These are phyloP conservation scores for Pythium insidiosum DNA, from an alignment of 352 stramenopile species.

Conservation along the genomic window DNA sequence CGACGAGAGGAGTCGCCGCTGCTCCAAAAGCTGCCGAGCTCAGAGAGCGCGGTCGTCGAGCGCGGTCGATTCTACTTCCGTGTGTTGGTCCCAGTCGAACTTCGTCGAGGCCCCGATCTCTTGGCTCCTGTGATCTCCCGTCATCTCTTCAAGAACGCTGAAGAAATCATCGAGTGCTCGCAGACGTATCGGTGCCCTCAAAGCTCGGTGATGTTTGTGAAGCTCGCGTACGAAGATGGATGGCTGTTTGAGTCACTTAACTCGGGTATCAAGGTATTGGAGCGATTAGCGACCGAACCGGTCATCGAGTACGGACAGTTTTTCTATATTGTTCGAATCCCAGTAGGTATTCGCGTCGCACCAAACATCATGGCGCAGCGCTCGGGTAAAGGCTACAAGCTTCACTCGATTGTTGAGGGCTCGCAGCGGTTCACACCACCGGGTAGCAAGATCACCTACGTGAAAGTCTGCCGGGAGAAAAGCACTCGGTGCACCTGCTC, in stretches of 20 bases:
- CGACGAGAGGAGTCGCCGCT: background rate
- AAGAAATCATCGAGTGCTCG: slow-evolving; percentile 76
- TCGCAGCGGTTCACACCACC: slow-evolving; percentile 77
- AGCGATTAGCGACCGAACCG: slow-evolving; percentile 50
- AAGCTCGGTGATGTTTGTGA: slow-evolving; percentile 68
- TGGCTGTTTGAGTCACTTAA: slow-evolving; percentile 80
- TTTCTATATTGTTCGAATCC: slow-evolving; percentile 80
- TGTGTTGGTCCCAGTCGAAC: slow-evolving; percentile 70
- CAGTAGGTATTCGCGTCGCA: slow-evolving; percentile 70
- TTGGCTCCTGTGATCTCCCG: slow-evolving; percentile 57
- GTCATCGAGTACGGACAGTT: slow-evolving; percentile 69
- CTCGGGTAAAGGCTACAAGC: slow-evolving; percentile 68
- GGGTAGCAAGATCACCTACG: slow-evolving; percentile 78
- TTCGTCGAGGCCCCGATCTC: slow-evolving; percentile 61
- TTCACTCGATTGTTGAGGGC: slow-evolving; percentile 79
- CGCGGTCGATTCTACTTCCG: slow-evolving; percentile 59
- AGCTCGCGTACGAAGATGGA: slow-evolving; percentile 75
- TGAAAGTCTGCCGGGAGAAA: slow-evolving; percentile 75
- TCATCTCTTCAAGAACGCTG: slow-evolving; percentile 67
- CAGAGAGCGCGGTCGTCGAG: slow-evolving; percentile 26
- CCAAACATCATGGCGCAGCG: slow-evolving; percentile 81
- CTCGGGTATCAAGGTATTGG: slow-evolving; percentile 71
- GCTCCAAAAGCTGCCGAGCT: slow-evolving; percentile 28
- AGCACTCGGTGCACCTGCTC: slow-evolving; percentile 50
- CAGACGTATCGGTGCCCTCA: slow-evolving; percentile 61